Conservation (phyloP, 202 grass and related monocot genomes). For the Schoenoplectus tabernaemontani region DNA sequence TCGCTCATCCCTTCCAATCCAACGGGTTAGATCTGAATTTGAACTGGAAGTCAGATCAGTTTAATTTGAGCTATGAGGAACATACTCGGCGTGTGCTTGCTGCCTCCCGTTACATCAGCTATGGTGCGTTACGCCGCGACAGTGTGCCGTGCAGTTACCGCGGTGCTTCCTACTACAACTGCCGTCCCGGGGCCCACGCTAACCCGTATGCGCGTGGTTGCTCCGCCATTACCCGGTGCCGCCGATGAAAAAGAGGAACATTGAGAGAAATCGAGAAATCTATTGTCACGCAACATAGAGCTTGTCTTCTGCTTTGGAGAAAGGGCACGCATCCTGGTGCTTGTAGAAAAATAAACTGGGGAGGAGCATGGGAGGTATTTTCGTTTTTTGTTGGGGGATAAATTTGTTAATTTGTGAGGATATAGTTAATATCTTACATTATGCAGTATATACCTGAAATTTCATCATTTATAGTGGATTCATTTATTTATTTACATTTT, state of each 20-base stretch:
- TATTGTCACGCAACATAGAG: neutral
- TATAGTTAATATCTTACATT: neutral
- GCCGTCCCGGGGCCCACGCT: constrained; percentile 33
- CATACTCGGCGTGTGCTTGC: constrained; percentile 35
- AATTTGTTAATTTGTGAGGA: neutral
- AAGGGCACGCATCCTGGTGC: neutral
- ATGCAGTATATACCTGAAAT: neutral
- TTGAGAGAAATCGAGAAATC: neutral
- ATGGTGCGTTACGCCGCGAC: constrained; percentile 38
- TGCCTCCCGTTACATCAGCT: constrained; percentile 36
- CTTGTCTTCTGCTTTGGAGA: neutral
- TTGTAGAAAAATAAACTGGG: neutral
- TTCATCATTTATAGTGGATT: neutral
- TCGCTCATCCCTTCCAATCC: neutral
- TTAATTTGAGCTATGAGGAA: constrained; percentile 24
- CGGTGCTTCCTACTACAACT: constrained; percentile 75
- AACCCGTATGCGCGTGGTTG: constrained; percentile 76
- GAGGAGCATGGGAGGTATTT: neutral
- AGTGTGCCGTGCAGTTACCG: constrained; percentile 46
- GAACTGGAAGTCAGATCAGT: constrained; percentile 20
- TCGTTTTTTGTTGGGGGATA: neutral
- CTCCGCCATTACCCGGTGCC: constrained; percentile 58
- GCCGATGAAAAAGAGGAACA: constrained; percentile 22
- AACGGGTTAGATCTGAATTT: neutral
- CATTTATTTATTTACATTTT: neutral